Conservation (phyloP, 352 stramenopile genomes). For the Blastocystis sp. region DNA sequence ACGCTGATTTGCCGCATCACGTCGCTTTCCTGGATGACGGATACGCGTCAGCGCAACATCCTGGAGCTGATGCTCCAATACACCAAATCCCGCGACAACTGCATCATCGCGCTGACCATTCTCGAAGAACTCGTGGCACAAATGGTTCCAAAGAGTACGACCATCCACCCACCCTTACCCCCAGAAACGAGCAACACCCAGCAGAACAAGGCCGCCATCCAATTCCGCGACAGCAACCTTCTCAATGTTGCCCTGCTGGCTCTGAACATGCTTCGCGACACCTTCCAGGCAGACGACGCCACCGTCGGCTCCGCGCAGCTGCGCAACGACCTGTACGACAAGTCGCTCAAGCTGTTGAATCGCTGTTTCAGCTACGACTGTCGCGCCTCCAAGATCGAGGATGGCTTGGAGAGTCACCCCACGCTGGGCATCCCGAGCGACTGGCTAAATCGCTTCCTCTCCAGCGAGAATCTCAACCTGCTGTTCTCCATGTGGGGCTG, state of each 20-base stretch:
- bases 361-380: conserved; percentile 46
- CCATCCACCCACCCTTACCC: not conserved
- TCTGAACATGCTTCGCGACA: conserved; percentile 44
- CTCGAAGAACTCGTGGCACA: conserved; percentile 55
- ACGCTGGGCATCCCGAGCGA: conserved; percentile 18
- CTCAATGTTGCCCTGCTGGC: conserved; percentile 27
- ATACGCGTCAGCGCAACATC: conserved; percentile 61
- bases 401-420: conserved; percentile 5
- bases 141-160: conserved; percentile 46
- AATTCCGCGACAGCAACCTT: conserved; percentile 65
- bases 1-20: conserved; percentile 68
- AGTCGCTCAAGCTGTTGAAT: conserved; percentile 28
- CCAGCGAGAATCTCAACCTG: not conserved
- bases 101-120: conserved; percentile 42
- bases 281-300: conserved; percentile 24
- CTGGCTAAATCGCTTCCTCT: conserved; percentile 1
- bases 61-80: conserved; percentile 59
- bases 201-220: conserved; percentile 52
- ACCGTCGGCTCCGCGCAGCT: conserved; percentile 39
- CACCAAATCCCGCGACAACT: conserved; percentile 56
- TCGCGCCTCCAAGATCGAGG: not conserved
- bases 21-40: conserved; percentile 63
- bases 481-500: conserved; percentile 34
- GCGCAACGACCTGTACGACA: conserved; percentile 26
- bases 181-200: conserved; percentile 33